These are phyloP conservation scores for Pseudogymnoascus sp. DNA, from an alignment of 2,329 filamentous ascomycete species.

Conservation along the genomic window DNA sequence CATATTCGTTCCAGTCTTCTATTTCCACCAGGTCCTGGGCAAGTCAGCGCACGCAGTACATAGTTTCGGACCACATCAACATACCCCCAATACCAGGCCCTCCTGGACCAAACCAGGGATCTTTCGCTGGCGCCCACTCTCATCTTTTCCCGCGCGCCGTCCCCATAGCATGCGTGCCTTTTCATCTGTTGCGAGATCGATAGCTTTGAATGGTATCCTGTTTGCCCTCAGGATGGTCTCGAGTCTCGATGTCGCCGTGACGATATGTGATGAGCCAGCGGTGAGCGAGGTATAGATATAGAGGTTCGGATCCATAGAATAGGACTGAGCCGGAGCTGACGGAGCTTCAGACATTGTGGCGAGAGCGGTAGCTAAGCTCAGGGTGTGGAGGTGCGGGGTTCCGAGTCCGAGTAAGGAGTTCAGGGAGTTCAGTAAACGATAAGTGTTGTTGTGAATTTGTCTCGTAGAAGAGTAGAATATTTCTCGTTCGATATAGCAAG, in stretches of 20 bases:
- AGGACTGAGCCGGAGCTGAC: slow-evolving; percentile 22
- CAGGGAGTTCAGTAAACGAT: not conserved
- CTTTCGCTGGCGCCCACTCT: slow-evolving; percentile 56
- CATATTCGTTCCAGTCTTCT: slow-evolving; percentile 99
- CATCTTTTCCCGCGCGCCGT: slow-evolving; percentile 67
- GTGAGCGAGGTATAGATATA: slow-evolving; percentile 97
- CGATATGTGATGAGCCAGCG: slow-evolving; percentile 88
- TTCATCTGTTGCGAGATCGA: slow-evolving; percentile 86
- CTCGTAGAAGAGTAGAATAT: not conserved
- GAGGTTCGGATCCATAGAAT: slow-evolving; percentile 56
- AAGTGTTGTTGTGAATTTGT: not conserved
- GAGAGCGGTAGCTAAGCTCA: not conserved
- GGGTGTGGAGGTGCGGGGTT: slow-evolving; percentile 1
- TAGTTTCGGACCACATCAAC: slow-evolving; percentile 29
- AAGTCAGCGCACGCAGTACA: slow-evolving; percentile 11
- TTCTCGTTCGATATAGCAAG: not conserved
- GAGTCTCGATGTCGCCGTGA: slow-evolving; percentile 89
- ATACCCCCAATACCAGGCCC: slow-evolving; percentile 74
- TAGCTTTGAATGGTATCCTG: slow-evolving; percentile 83
- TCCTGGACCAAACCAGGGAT: slow-evolving; percentile 83
- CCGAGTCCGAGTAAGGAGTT: not conserved
- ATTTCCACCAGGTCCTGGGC: slow-evolving; percentile 80
- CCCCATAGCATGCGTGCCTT: slow-evolving; percentile 84
- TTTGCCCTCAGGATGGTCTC: slow-evolving; percentile 96
- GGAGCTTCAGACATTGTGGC: slow-evolving; percentile 22